Percentiles rank a stretch among this genome's conserved stretches.
Evolutionary conservation across 176 grass and related monocot genomes (phyloP).

Genomic region (Eragrostis curvula): DNA sequence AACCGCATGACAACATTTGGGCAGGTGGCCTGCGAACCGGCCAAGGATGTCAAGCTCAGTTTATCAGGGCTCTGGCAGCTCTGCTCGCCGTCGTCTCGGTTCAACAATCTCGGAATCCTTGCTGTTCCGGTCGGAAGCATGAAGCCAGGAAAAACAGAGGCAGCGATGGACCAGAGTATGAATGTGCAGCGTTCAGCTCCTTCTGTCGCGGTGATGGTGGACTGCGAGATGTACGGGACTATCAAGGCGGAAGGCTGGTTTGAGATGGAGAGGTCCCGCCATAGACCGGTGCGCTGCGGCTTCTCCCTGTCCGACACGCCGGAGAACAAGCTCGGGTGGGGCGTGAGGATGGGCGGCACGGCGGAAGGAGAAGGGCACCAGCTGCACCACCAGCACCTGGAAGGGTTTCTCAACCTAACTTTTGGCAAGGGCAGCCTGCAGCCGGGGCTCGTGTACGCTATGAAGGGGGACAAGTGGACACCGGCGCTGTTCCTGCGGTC

Average conservation of each 20-base stretch:
- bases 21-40: constrained; percentile 46
- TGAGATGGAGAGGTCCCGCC: constrained; percentile 55
- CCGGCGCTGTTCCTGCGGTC: constrained; percentile 66
- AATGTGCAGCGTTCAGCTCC: not conserved
- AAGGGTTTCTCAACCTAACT: constrained; percentile 78
- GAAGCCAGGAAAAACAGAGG: not conserved
- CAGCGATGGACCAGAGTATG: not conserved
- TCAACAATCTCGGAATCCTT: constrained; percentile 45
- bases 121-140: constrained; percentile 47
- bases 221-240: constrained; percentile 66
- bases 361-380: constrained; percentile 4
- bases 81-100: constrained; percentile 14
- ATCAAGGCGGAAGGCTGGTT: constrained; percentile 73
- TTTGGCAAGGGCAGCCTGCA: constrained; percentile 77
- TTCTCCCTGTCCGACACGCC: constrained; percentile 64
- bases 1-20: constrained; percentile 59
- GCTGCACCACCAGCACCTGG: constrained; percentile 43
- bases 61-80: constrained; percentile 72
- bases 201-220: constrained; percentile 27
- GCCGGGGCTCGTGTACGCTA: constrained; percentile 60
- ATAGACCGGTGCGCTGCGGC: constrained; percentile 49
- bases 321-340: constrained; percentile 69
- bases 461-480: constrained; percentile 44
- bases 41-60: constrained; percentile 62
- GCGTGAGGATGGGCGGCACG: constrained; percentile 60